Evolutionary conservation across 2,329 filamentous ascomycete species (phyloP), one percentile per base, ranked within the genome.

Genomic region (Myriosclerotinia scirpicola): DNA sequence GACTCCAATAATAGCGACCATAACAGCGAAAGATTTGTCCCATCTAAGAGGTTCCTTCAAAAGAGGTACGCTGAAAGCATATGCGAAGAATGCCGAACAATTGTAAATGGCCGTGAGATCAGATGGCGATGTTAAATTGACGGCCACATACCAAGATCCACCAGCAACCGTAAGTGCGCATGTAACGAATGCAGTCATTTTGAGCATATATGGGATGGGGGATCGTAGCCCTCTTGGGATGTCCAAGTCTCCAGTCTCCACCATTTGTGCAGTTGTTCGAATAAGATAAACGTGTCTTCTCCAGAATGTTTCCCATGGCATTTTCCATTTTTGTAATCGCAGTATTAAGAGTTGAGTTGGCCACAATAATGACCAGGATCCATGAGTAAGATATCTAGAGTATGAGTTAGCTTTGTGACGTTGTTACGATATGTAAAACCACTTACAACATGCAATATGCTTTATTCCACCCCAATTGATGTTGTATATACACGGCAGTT

Each of bases 81-180:
- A 99, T 59, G 95, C 95, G 78, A 99, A 99, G 80, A 99, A 99
- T 67, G 95, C 94, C 64, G 92, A 96, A 83, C 95, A 99, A 80
- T 99, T 99, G 84, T 99, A 99, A 73, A 99, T 99, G 64, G 95
- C 95, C 0, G 95, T 99, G 73, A 99, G 80, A 78, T 99, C 95
- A 71, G 90, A 93, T 3, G 95, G 90, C 4, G 91, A 97, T 0
- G 95, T 99, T 82, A 97, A 80, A 79, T 92, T 91, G 67, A 99
- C 94, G 20, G 95, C 94, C 46, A 98, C 84, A 75, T 98, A 99
- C 95, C 95, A 99, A 74, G 90, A 94, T 63, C 93, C 86, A 36
- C 95, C 95, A 0, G 94, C 95, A 50, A 98, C 82, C 2, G 95
- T 99, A 67, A 99, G 83, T 8, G 93, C 88, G 64, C 84, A 90